These are phyloP conservation scores for Daedaleopsis nitida DNA, from an alignment of 768 basidiomycete genomes.

Conservation along the genomic window DNA sequence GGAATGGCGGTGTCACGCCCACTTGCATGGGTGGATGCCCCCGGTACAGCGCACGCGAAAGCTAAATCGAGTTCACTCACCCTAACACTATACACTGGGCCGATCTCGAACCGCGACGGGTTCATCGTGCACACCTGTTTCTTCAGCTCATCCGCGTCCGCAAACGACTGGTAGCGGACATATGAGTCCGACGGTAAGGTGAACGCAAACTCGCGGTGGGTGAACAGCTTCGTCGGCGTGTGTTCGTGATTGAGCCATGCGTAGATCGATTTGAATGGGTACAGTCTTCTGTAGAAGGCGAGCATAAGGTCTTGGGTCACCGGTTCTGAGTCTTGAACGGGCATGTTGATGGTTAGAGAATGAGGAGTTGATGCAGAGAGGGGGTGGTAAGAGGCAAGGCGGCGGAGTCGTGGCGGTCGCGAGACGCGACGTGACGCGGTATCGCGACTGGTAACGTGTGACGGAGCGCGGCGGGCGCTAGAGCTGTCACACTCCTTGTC, in stretches of 20 bases:
- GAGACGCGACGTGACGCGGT: background rate
- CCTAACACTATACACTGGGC: conserved; percentile 86
- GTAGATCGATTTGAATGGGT: conserved; percentile 93
- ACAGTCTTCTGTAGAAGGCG: conserved; percentile 85
- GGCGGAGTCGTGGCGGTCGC: background rate
- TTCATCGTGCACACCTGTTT: conserved; percentile 82
- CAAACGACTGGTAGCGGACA: conserved; percentile 93
- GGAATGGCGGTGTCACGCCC: too few relatives aligned
- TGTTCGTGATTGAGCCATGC: conserved; percentile 95
- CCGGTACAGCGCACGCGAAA: background rate
- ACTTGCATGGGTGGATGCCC: background rate
- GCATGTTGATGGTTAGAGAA: background rate
- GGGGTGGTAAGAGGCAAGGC: background rate
- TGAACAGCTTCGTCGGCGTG: conserved; percentile 76
- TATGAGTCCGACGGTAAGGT: conserved; percentile 91
- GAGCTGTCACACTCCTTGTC: background rate
- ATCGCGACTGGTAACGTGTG: conserved; percentile 1
- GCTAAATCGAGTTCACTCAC: conserved; percentile 47
- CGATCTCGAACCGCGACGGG: conserved; percentile 95
- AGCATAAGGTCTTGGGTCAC: conserved; percentile 65
- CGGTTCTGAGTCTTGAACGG: conserved; percentile 12
- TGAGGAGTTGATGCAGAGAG: background rate
- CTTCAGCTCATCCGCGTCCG: conserved; percentile 84
- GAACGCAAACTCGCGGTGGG: conserved; percentile 94
- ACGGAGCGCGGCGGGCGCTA: background rate